Evolutionary conservation across 2,329 filamentous ascomycete species (phyloP).

Genomic region (Acephala macrosclerotiorum): DNA sequence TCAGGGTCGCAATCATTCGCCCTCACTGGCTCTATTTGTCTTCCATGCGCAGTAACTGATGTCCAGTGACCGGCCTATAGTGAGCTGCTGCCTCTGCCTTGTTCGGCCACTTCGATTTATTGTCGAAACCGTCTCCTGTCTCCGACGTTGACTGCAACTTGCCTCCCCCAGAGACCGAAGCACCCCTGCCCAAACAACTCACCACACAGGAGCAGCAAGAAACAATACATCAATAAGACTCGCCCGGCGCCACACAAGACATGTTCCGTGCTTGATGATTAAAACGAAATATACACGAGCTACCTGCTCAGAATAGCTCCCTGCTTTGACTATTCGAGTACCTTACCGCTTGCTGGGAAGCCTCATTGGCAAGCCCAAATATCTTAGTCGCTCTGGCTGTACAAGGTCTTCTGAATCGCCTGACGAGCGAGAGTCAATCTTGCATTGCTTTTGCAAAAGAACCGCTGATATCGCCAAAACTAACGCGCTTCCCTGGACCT

Average conservation of each 20-base stretch:
- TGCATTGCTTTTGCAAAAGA: slow-evolving; percentile 43
- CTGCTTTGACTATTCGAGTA: slow-evolving; percentile 28
- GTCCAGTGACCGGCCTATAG: slow-evolving; percentile 38
- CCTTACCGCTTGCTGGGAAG: slow-evolving; percentile 36
- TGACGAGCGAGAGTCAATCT: slow-evolving; percentile 44
- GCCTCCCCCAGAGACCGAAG: slow-evolving; percentile 27
- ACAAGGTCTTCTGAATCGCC: slow-evolving; percentile 45
- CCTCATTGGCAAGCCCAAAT: slow-evolving; percentile 39
- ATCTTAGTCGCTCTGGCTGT: slow-evolving; percentile 49
- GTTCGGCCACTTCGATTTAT: slow-evolving; percentile 20
- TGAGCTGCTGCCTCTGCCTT: slow-evolving; percentile 31
- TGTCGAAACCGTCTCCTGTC: slow-evolving; percentile 23
- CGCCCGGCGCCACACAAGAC: slow-evolving; percentile 30
- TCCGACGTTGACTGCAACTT: slow-evolving; percentile 28
- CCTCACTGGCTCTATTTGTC: slow-evolving; percentile 33
- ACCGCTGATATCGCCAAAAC: slow-evolving; percentile 39
- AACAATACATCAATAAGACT: slow-evolving; percentile 33
- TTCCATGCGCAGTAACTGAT: slow-evolving; percentile 33
- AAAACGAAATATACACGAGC: slow-evolving; percentile 26
- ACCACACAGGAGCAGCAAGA: slow-evolving; percentile 36
- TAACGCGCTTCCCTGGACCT: slow-evolving; percentile 38
- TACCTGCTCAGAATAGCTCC: slow-evolving; percentile 36
- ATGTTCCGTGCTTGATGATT: slow-evolving; percentile 36
- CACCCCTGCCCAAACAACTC: slow-evolving; percentile 40
- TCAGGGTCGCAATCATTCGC: slow-evolving; percentile 23